Evolutionary conservation across 2,329 filamentous ascomycete species (phyloP), one percentile per base, ranked within the genome.

Genomic region (Aspergillus sp.): DNA sequence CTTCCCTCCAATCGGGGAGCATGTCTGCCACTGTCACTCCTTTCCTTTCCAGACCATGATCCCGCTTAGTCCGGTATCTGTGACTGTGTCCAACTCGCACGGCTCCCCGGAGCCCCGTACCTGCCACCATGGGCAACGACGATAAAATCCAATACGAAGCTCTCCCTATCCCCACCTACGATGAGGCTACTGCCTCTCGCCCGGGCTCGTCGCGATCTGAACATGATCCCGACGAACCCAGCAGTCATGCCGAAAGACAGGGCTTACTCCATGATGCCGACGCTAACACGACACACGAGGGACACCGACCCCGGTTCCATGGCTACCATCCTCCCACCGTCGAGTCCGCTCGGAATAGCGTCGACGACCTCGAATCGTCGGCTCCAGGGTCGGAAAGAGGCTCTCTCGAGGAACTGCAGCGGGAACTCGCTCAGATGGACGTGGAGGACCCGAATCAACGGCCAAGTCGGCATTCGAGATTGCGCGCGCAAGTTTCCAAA

Each of bases 371-470:
- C 64, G 83, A 79, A 52, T 85, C 84, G 61, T 80, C 80, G 53
- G 76, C 73, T 80, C 85, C 76, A 75, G 83, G 71, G 76, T 82
- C 78, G 74, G 74, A 80, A 75, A 68, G 78, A 73, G 67, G 79
- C 80, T 77, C 90, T 65, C 80, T 81, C 53, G 86, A 85, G 32
- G 86, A 87, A 63, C 83, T 95, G 68, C 87, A 91, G 63, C 85
- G 89, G 65, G 91, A 95, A 77, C 89, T 98, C 80, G 87, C 96
- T 71, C 90, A 97, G 83, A 87, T 96, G 84, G 92, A 96, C 67
- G 86, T 96, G 47, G 85, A 92, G 69, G 92, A 96, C 66, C 86
- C 87, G 18, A 74, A 61, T 55, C 69, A 71, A 56, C 65, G 72
- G 18, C 67, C 65, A 16, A 68, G 57, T 39, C 68, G 60, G 36